Percentiles rank a stretch among this genome's conserved stretches.
phyloP scores from a whole-genome alignment of 2,329 filamentous ascomycete species.

The Phoma herbarum region DNA sequence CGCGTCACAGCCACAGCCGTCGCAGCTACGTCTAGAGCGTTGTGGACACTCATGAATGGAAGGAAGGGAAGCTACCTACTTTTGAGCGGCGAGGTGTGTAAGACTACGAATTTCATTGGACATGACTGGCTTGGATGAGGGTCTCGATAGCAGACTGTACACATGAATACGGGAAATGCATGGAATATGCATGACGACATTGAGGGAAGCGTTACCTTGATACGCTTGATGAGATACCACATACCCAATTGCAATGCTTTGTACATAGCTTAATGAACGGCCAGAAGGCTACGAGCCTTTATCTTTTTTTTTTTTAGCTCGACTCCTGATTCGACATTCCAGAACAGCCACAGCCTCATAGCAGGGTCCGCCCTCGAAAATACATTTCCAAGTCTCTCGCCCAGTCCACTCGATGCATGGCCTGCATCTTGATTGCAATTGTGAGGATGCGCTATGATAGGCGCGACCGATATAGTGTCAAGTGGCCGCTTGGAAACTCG shows the following conservation, averaged over 20 bases:
- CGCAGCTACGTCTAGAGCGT: constrained; percentile 48
- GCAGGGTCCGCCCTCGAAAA: too few species aligned
- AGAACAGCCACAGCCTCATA: too few species aligned
- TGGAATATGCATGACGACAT: neutral
- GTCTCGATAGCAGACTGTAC: constrained; percentile 16
- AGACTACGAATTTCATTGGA: constrained; percentile 32
- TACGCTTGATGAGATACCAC: constrained; percentile 11
- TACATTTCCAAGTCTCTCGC: too few species aligned
- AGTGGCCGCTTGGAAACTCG: too few species aligned
- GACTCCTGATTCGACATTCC: too few species aligned
- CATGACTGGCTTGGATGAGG: constrained; percentile 16
- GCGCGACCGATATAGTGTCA: too few species aligned
- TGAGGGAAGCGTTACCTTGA: constrained; percentile 5
- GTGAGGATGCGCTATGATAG: too few species aligned
- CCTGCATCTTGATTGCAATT: too few species aligned
- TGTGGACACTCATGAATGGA: too few species aligned
- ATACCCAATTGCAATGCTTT: constrained; percentile 4
- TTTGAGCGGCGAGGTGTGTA: constrained; percentile 1
- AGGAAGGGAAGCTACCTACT: neutral
- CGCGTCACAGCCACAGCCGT: constrained; percentile 45
- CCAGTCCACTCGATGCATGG: too few species aligned
- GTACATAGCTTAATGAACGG: constrained; percentile 17
- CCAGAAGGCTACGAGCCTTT: neutral
- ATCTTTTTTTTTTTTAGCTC: too few species aligned
- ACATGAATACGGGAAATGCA: neutral